Percentiles rank a stretch among this genome's conserved stretches.
These are phyloP conservation scores for Fusarium oligoseptatum DNA, from an alignment of 2,329 filamentous ascomycete genomes.

Conservation along the genomic window DNA sequence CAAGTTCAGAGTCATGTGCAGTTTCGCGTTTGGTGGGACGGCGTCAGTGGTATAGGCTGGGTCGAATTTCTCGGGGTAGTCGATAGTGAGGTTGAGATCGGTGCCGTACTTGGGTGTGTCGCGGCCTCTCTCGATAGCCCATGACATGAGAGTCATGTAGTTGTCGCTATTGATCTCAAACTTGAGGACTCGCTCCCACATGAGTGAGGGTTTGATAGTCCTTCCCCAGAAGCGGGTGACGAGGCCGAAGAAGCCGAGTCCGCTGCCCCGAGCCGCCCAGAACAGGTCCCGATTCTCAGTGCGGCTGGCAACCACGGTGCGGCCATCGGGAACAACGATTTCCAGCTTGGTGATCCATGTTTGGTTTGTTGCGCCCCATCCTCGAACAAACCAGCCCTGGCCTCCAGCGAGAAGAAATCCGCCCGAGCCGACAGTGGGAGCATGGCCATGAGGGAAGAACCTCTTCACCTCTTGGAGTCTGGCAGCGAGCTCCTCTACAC, in stretches of 20 bases:
- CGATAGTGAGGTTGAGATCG: slow-evolving; percentile 22
- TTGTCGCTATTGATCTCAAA: slow-evolving; percentile 27
- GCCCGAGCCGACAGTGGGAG: slow-evolving; percentile 16
- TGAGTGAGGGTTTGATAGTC: slow-evolving; percentile 18
- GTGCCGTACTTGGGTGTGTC: slow-evolving; percentile 27
- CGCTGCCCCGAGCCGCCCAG: slow-evolving; percentile 19
- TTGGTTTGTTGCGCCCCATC: slow-evolving; percentile 24
- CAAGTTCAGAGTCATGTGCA: slow-evolving; percentile 20
- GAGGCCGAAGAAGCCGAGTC: slow-evolving; percentile 19
- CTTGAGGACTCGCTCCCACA: slow-evolving; percentile 23
- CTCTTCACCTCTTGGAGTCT: slow-evolving; percentile 13
- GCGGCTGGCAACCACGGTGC: slow-evolving; percentile 13
- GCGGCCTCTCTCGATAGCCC: slow-evolving; percentile 23
- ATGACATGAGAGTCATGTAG: slow-evolving; percentile 24
- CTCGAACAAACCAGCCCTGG: slow-evolving; percentile 22
- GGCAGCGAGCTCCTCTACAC: slow-evolving; percentile 18
- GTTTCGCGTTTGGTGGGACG: slow-evolving; percentile 10
- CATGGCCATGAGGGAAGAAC: slow-evolving; percentile 24
- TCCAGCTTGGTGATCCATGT: slow-evolving; percentile 23
- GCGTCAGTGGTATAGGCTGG: slow-evolving; percentile 15
- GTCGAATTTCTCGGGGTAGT: slow-evolving; percentile 25
- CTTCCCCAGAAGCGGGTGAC: slow-evolving; percentile 21
- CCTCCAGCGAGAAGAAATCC: slow-evolving; percentile 20
- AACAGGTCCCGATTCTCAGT: slow-evolving; percentile 25
- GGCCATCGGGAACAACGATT: slow-evolving; percentile 20